Evolutionary conservation across 106 monocot species (phyloP).

Genomic region (Phalaenopsis equestris): DNA sequence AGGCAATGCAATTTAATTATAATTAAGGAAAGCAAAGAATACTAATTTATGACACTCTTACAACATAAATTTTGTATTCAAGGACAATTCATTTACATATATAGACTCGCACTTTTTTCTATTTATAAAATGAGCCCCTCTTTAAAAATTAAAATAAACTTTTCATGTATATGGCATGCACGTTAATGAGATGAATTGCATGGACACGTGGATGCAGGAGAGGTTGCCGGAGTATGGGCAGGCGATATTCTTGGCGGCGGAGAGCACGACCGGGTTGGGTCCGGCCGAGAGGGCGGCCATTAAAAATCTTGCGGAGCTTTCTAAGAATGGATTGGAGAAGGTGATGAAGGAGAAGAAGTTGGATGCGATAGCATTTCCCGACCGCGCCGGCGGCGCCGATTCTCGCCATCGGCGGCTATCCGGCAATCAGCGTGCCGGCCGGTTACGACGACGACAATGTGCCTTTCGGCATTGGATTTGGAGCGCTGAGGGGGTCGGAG

Average conservation of each 20-base stretch:
- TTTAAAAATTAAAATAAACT: too few relatives aligned
- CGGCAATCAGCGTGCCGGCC: conserved; percentile 38
- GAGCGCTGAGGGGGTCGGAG: conserved; percentile 36
- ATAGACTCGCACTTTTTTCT: too few relatives aligned
- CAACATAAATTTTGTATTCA: too few relatives aligned
- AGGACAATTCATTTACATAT: too few relatives aligned
- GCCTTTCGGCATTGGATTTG: conserved; percentile 34
- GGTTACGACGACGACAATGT: conserved; percentile 14
- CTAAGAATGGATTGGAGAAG: conserved; percentile 24
- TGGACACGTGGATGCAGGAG: conserved; percentile 15
- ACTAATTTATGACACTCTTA: too few relatives aligned
- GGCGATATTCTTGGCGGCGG: conserved; percentile 15
- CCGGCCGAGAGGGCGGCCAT: conserved; percentile 11
- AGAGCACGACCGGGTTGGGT: conserved; percentile 22
- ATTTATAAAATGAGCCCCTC: too few relatives aligned
- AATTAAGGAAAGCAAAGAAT: too few relatives aligned
- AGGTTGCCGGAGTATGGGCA: conserved; percentile 26
- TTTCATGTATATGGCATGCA: too few relatives aligned
- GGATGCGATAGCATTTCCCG: conserved; percentile 38
- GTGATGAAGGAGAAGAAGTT: conserved; percentile 21
- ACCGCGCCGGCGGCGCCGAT: neutral
- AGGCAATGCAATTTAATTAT: too few relatives aligned
- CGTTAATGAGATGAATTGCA: neutral
- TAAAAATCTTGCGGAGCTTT: conserved; percentile 11
- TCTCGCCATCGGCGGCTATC: conserved; percentile 43